Evolutionary conservation across 1,139 yeast species (phyloP), one percentile per base, ranked within the genome.

Genomic region (Sugiyamaella neomexicana): DNA sequence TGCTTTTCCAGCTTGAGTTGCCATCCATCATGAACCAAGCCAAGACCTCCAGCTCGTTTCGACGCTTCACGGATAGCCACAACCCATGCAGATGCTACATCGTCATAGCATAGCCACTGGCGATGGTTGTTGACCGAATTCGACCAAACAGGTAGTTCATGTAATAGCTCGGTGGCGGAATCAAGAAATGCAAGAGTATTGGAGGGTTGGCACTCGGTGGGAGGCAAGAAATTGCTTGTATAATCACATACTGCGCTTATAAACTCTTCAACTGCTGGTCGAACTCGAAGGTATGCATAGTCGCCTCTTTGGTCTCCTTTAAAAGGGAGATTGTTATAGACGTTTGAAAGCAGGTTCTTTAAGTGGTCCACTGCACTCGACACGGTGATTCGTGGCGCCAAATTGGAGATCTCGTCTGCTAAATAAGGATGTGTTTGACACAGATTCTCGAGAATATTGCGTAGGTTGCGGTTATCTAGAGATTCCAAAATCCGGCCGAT

Each of bases 211-310:
- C 75, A 67, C 66, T 86, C 90, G 55, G 82, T 78, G 8, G 96
- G 96, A 17, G 96, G 96, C 58, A 90, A 75, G 66, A 86, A 87
- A 65, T 81, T 84, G 59, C 87, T 75, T 6, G 89, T 83, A 67
- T 85, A 90, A 70, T 90, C 98, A 41, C 88, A 82, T 53, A 91
- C 73, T 46, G 95, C 85, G 62, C 81, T 79, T 59, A 89, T 78
- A 65, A 91, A 89, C 64, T 89, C 96, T 60, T 83, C 80, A 57
- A 90, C 78, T 55, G 76, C 72, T 1, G 89, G 83, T 65, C 89
- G 85, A 54, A 91, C 86, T 56, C 98, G 78, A 56, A 89, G 76
- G 70, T 85, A 93, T n/a, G 96, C 85, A 68, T 93, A 93, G 69
- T 91, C 98, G 52, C 87, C 82, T 50, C 79, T 76, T 17, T 77